Percentiles rank a stretch among this genome's conserved stretches.
Conservation (phyloP, 2,329 filamentous ascomycete species). For the Penicillium sp. region DNA sequence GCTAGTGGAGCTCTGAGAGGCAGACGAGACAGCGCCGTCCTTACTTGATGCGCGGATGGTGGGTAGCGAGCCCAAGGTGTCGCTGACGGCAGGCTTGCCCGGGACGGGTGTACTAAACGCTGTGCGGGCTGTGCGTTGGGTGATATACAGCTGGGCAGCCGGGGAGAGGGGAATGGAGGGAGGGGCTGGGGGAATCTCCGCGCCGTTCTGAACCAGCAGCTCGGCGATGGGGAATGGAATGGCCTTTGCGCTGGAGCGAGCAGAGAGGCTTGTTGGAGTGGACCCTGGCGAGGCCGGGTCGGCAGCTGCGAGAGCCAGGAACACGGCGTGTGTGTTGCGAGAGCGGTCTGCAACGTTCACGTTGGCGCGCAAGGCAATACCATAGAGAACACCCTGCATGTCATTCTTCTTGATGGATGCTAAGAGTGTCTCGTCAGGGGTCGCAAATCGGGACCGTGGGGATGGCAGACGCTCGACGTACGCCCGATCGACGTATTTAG, state of each 20-base stretch:
- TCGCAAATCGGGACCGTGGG: constrained; percentile 73
- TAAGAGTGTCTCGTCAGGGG: constrained; percentile 82
- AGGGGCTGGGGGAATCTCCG: constrained; percentile 73
- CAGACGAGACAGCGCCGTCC: constrained; percentile 26
- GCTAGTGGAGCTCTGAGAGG: constrained; percentile 31
- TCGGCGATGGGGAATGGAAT: constrained; percentile 87
- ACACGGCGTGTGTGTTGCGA: constrained; percentile 83
- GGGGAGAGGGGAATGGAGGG: constrained; percentile 82
- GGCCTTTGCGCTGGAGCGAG: constrained; percentile 38
- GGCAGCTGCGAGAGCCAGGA: constrained; percentile 86
- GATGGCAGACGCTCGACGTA: constrained; percentile 75
- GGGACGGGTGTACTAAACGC: constrained; percentile 40
- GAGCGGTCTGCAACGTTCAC: constrained; percentile 85
- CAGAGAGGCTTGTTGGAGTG: constrained; percentile 39
- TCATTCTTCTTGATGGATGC: constrained; percentile 96
- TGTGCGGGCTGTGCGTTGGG: constrained; percentile 63
- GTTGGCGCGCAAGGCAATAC: constrained; percentile 81
- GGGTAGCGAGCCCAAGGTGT: constrained; percentile 66
- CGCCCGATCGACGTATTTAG: constrained; percentile 84
- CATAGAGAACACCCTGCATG: constrained; percentile 89
- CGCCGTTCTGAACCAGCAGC: constrained; percentile 88
- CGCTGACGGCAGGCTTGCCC: constrained; percentile 44
- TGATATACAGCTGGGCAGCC: constrained; percentile 79
- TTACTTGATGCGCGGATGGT: constrained; percentile 44
- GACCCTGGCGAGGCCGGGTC: constrained; percentile 77